These are phyloP conservation scores for Fusarium pseudoanthophilum DNA, from an alignment of 2,329 filamentous ascomycete species.

Conservation along the genomic window DNA sequence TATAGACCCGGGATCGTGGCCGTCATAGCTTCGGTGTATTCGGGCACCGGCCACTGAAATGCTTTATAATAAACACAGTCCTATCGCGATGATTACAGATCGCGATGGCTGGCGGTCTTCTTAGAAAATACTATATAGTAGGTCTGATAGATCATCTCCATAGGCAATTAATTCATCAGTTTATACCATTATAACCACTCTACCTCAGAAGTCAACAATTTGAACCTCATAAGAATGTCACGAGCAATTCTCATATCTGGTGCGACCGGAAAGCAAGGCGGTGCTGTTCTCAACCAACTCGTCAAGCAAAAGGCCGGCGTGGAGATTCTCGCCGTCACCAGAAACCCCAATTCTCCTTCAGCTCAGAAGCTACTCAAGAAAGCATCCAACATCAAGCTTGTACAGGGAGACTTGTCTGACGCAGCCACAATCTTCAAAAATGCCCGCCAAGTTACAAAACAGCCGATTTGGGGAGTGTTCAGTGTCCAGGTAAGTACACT, in stretches of 20 bases:
- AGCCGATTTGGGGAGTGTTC: conserved; percentile 26
- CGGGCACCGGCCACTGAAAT: neutral
- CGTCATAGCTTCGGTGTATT: conserved; percentile 1
- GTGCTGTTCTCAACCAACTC: conserved; percentile 49
- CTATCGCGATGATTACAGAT: neutral
- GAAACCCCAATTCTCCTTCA: conserved; percentile 61
- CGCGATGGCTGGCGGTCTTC: rapidly evolving
- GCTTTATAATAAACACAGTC: conserved; percentile 1
- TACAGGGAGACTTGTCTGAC: conserved; percentile 68
- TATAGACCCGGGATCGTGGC: neutral
- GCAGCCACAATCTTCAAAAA: conserved; percentile 58
- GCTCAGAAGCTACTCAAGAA: conserved; percentile 60
- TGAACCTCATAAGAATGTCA: neutral
- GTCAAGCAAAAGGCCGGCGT: conserved; percentile 50
- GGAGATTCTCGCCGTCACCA: conserved; percentile 69
- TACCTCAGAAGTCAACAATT: neutral
- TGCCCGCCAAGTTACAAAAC: neutral
- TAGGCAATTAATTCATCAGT: neutral
- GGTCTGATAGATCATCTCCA: neutral
- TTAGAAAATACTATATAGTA: neutral
- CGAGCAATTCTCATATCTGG: conserved; percentile 49
- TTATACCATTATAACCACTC: neutral
- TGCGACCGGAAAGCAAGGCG: conserved; percentile 53
- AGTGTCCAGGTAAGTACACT: conserved; percentile 14
- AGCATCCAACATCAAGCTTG: conserved; percentile 61